Base-by-base conservation (phyloP, 2,329 filamentous ascomycete genomes). In the Lasiodiplodia sp. region DNA sequence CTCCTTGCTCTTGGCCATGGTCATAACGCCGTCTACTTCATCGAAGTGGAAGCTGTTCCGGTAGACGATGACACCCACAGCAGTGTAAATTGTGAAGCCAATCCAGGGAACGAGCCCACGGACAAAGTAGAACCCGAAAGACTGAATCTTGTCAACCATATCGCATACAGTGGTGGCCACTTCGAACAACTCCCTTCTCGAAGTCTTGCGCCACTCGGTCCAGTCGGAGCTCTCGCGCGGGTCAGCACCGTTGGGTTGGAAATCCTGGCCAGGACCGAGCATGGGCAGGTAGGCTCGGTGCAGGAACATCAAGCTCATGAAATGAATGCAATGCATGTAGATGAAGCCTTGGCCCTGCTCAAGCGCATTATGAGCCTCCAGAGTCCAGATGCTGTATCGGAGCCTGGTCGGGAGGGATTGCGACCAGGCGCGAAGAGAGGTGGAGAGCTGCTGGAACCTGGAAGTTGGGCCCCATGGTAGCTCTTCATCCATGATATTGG, bases 261-360 rank as follows among this genome's bases (percentile, higher is more conserved):
- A 8, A 55, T 79, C 75, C 16, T 51, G 58, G 21, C 78, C 75
- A 2, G 78, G 77, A 0, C 78, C 79, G 0, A 80, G 75, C 8
- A 79, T 78, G 0, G 79, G 79, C 11, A 81, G 71, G 69, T 81
- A 80, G 31, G 78, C 78, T 21, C 79, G 78, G 62, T 80, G 77
- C 18, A 81, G 74, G 68, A 81, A 81, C 79, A 81, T 81, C 70
- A 76, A 75, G 66, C 75, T 77, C 79, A 81, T 81, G 68, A 81
- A 81, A 69, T 80, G 75, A 58, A 81, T 81, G 70, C 77, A 76
- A 69, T 80, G 79, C 79, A 80, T 81, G 70, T 81, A 81, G 71
- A 76, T 78, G 70, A 77, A 81, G 4, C 78, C 79, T 65, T 81
- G 79, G 16, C 79, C 79, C 65, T 80, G 78, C 28, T 81, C 78